Percentiles rank a stretch among this genome's conserved stretches.
Conservation (phyloP, 179 eudicot species). For the Silene noctiflora region DNA sequence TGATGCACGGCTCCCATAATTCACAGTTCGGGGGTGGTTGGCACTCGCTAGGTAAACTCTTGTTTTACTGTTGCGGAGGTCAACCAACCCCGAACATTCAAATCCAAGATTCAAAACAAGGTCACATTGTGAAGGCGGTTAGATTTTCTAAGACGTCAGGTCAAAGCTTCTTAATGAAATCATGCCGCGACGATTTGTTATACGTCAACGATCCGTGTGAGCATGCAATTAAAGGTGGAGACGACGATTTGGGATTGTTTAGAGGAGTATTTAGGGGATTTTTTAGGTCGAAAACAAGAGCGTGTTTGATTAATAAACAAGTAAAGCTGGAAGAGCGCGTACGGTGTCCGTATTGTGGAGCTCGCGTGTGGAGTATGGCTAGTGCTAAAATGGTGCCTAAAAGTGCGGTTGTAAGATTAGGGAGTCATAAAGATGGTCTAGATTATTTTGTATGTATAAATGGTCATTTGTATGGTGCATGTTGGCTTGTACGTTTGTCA, state of each 20-base stretch:
- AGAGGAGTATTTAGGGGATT: slow-evolving; percentile 73
- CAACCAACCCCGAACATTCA: neutral
- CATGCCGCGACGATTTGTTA: slow-evolving; percentile 54
- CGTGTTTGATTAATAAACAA: slow-evolving; percentile 46
- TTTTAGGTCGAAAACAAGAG: slow-evolving; percentile 56
- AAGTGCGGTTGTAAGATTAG: slow-evolving; percentile 64
- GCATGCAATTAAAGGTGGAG: slow-evolving; percentile 34
- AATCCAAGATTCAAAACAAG: slow-evolving; percentile 9
- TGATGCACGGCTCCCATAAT: neutral
- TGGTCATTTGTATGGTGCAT: slow-evolving; percentile 74
- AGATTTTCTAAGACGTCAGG: slow-evolving; percentile 92
- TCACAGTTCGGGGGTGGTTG: slow-evolving; percentile 13
- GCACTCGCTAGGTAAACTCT: slow-evolving; percentile 4
- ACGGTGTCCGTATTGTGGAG: slow-evolving; percentile 73
- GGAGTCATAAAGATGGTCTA: slow-evolving; percentile 50
- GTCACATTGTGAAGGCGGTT: slow-evolving; percentile 54
- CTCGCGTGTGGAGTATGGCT: slow-evolving; percentile 89
- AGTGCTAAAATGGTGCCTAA: slow-evolving; percentile 57
- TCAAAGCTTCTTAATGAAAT: slow-evolving; percentile 49
- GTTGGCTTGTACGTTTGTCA: slow-evolving; percentile 63
- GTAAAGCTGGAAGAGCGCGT: slow-evolving; percentile 54
- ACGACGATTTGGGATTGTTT: slow-evolving; percentile 63
- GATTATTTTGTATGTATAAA: slow-evolving; percentile 80
- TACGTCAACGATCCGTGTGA: slow-evolving; percentile 84
- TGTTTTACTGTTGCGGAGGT: slow-evolving; percentile 15